phyloP scores from a whole-genome alignment of 208 protist genomes.

The Wallacemonas sp. region DNA sequence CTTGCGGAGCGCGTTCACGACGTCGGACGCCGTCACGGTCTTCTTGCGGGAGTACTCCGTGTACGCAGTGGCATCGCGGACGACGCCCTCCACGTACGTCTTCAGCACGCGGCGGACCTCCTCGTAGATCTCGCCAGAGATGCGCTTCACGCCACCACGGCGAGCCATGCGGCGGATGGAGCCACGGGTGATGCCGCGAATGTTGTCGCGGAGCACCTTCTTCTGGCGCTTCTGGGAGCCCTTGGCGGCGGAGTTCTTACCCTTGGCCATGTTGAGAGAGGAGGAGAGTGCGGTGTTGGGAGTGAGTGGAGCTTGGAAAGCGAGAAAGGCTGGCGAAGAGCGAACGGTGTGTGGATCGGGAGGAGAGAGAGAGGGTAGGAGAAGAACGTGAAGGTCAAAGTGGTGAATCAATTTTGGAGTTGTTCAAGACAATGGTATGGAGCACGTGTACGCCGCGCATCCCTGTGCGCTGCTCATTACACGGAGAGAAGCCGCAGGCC shows the following conservation, averaged over 20 bases:
- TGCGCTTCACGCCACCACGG: slow-evolving; percentile 93
- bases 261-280: slow-evolving; percentile 5
- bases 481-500: too few species aligned
- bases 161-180: slow-evolving; percentile 90
- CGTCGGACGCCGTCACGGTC: slow-evolving; percentile 84
- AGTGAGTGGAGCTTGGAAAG: slow-evolving; percentile 7
- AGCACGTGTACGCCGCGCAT: too few species aligned
- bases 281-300: neutral
- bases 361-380: too few species aligned
- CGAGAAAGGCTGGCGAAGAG: slow-evolving; percentile 17
- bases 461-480: too few species aligned
- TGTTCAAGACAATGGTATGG: too few species aligned
- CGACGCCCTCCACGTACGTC: slow-evolving; percentile 78
- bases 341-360: too few species aligned
- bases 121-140: slow-evolving; percentile 72
- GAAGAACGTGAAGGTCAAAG: too few species aligned
- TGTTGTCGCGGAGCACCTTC: slow-evolving; percentile 88
- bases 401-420: too few species aligned
- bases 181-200: slow-evolving; percentile 83
- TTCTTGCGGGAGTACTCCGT: slow-evolving; percentile 84
- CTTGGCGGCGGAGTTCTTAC: slow-evolving; percentile 37
- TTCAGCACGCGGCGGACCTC: slow-evolving; percentile 82
- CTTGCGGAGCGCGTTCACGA: slow-evolving; percentile 90
- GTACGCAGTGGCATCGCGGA: slow-evolving; percentile 84
- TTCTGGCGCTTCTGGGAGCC: slow-evolving; percentile 82